Percentiles rank a stretch among this genome's conserved stretches.
Evolutionary conservation across 768 basidiomycete species (phyloP).

Genomic region (Pilatotrama ljubarskyi): DNA sequence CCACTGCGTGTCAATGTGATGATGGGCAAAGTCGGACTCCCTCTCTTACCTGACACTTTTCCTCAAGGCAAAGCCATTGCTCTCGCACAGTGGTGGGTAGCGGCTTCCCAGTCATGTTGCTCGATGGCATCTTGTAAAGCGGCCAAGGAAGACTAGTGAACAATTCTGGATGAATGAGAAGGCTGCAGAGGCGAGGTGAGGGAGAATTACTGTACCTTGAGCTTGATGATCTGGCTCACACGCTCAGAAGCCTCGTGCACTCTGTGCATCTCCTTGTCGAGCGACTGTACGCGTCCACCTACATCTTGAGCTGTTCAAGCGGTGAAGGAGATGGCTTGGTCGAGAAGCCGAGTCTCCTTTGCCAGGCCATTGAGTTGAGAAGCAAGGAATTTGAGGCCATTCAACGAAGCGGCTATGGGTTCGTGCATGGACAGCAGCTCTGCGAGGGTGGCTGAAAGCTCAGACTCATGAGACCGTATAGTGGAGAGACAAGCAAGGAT

Average conservation of each 20-base stretch:
- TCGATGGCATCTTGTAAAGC: constrained; percentile 65
- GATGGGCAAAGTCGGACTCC: too few species aligned
- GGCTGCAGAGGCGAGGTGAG: too few species aligned
- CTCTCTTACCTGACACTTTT: too few species aligned
- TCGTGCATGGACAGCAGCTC: constrained; percentile 67
- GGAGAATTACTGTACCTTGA: constrained; percentile 71
- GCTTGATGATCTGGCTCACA: constrained; percentile 90
- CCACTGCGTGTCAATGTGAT: too few species aligned
- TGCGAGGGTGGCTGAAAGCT: constrained; percentile 72
- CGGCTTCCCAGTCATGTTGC: constrained; percentile 92
- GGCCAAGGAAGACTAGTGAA: constrained; percentile 68
- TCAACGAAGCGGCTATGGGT: constrained; percentile 62
- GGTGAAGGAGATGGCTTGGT: constrained; percentile 63
- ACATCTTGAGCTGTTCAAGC: constrained; percentile 84
- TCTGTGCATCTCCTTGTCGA: constrained; percentile 92
- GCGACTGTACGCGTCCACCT: constrained; percentile 82
- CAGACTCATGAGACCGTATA: constrained; percentile 75
- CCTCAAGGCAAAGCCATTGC: constrained; percentile 89
- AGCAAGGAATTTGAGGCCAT: constrained; percentile 57
- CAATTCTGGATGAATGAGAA: too few species aligned
- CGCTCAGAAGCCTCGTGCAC: constrained; percentile 90
- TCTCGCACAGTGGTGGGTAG: constrained; percentile 84
- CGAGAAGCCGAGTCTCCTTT: constrained; percentile 54
- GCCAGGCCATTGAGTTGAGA: constrained; percentile 66
- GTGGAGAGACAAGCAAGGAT: constrained; percentile 72